Conservation (phyloP, 352 stramenopile species). For the Pythium sukuiense region DNA sequence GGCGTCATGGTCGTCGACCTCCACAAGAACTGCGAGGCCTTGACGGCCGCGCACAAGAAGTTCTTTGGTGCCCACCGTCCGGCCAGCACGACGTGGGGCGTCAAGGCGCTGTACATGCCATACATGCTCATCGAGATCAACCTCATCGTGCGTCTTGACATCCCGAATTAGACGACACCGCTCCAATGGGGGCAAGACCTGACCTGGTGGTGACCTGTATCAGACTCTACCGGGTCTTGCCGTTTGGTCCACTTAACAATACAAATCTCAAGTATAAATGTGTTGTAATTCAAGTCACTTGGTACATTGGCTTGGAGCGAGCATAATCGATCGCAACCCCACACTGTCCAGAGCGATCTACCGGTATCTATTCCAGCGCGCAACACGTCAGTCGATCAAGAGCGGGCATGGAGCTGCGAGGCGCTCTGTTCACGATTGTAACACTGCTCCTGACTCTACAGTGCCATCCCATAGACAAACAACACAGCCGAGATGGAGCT, state of each 20-base stretch:
- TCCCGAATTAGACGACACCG: not conserved
- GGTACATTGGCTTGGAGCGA: too few relatives aligned
- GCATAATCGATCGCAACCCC: too few relatives aligned
- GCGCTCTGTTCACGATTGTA: too few relatives aligned
- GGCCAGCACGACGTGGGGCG: slow-evolving; percentile 4
- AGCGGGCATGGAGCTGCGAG: too few relatives aligned
- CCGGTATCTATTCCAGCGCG: too few relatives aligned
- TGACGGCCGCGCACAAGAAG: not conserved
- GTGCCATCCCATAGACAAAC: slow-evolving; percentile 67
- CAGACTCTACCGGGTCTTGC: too few relatives aligned
- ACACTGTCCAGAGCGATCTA: too few relatives aligned
- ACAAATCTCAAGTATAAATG: too few relatives aligned
- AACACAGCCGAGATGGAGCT: slow-evolving; percentile 62
- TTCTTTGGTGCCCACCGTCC: slow-evolving; percentile 3
- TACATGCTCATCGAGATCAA: slow-evolving; percentile 3
- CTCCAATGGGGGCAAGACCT: not conserved
- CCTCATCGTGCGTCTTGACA: slow-evolving; percentile 1
- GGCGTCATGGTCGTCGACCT: not conserved
- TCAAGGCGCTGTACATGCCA: slow-evolving; percentile 2
- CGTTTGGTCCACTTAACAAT: too few relatives aligned
- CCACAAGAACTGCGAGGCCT: not conserved
- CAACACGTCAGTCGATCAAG: too few relatives aligned
- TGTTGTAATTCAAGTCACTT: too few relatives aligned
- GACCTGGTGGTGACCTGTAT: too few relatives aligned
- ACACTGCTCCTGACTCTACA: slow-evolving; percentile 11